Percentiles rank a stretch among this genome's conserved stretches.
Conservation (phyloP, 2,329 filamentous ascomycete genomes). For the Fusarium sp. region DNA sequence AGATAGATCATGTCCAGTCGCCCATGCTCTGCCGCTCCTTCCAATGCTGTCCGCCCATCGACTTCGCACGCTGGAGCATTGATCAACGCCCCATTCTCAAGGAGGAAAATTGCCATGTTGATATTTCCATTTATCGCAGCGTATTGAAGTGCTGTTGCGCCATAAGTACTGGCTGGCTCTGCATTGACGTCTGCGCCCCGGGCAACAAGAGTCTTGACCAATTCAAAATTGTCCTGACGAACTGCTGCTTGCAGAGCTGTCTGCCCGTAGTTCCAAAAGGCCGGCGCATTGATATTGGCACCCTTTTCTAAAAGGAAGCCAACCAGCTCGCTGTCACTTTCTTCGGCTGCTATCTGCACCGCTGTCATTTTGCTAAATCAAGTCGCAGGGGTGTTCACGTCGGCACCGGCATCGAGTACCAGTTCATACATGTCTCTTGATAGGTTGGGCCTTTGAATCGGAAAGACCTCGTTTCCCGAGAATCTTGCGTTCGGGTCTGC, state of each 20-base stretch:
- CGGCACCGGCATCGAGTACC: slow-evolving; percentile 37
- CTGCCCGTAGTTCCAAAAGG: neutral
- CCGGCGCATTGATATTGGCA: slow-evolving; percentile 50
- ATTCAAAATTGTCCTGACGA: slow-evolving; percentile 2
- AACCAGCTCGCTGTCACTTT: slow-evolving; percentile 39
- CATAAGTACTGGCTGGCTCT: rapidly evolving
- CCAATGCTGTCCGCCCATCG: neutral
- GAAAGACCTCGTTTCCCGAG: rapidly evolving
- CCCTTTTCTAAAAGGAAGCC: slow-evolving; percentile 49
- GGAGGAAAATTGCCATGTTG: neutral
- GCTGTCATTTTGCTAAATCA: neutral
- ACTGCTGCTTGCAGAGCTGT: slow-evolving; percentile 46
- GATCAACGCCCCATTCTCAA: slow-evolving; percentile 2
- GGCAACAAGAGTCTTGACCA: slow-evolving; percentile 52
- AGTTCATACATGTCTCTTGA: neutral
- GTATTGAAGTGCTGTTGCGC: slow-evolving; percentile 11
- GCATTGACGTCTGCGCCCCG: slow-evolving; percentile 57
- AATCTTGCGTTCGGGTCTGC: slow-evolving; percentile 39
- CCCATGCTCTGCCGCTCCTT: slow-evolving; percentile 9
- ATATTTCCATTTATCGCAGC: neutral
- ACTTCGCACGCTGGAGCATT: rapidly evolving
- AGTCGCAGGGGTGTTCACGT: neutral
- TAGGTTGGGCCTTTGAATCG: too few relatives aligned
- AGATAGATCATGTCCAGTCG: slow-evolving; percentile 29
- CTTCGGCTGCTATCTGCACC: slow-evolving; percentile 29